A percentile compares a stretch with the other conserved stretches of the same genome.
These are phyloP conservation scores for Termitomyces sp. DNA, from an alignment of 768 basidiomycete species.

Conservation along the genomic window DNA sequence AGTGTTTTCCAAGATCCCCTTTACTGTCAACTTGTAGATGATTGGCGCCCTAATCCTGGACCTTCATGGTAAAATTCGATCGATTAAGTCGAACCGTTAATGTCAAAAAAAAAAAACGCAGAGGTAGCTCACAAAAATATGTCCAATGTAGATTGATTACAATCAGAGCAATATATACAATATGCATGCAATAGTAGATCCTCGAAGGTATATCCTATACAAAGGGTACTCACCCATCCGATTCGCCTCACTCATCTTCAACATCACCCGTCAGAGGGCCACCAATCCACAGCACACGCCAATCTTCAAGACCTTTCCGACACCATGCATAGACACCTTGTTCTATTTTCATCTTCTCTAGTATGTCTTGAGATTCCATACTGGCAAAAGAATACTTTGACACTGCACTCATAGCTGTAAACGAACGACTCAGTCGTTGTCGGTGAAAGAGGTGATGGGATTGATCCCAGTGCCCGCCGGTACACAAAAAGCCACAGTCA, in stretches of 20 bases:
- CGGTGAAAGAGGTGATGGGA: conserved; percentile 28
- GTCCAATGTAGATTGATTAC: not conserved
- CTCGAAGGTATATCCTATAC: too few relatives aligned
- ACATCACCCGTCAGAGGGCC: conserved; percentile 37
- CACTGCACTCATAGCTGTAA: conserved; percentile 34
- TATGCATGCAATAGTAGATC: not conserved
- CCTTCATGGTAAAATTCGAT: too few relatives aligned
- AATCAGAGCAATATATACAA: not conserved
- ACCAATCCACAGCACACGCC: conserved; percentile 80
- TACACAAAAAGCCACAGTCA: conserved; percentile 50
- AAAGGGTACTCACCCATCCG: not conserved
- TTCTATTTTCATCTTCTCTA: conserved; percentile 39
- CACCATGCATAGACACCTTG: conserved; percentile 79
- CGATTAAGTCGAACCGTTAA: too few relatives aligned
- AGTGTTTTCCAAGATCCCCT: not conserved
- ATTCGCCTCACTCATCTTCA: conserved; percentile 7
- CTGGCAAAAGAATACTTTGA: conserved; percentile 44
- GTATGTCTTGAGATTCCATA: conserved; percentile 46
- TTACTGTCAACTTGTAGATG: not conserved
- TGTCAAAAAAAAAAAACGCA: too few relatives aligned
- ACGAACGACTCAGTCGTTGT: conserved; percentile 32
- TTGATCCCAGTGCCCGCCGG: conserved; percentile 48
- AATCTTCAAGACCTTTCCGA: conserved; percentile 67
- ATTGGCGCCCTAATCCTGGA: not conserved
- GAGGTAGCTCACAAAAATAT: not conserved